phyloP scores from a whole-genome alignment of 1,284 basidiomycete genomes.

The Puccinia triticina region DNA sequence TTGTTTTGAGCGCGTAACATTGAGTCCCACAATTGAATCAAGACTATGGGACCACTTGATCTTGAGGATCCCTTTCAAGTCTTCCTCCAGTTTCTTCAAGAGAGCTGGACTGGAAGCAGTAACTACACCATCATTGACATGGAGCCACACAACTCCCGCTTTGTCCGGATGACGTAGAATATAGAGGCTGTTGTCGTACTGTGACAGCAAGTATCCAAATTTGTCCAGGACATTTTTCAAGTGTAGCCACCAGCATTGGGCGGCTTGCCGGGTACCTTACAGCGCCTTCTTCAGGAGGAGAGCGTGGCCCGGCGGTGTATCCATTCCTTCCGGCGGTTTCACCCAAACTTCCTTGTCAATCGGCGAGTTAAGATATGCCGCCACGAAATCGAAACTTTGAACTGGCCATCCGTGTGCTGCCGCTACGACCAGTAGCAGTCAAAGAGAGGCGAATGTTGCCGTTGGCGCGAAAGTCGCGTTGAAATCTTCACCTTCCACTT shows the following conservation, averaged over 20 bases:
- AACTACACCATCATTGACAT: constrained; percentile 27
- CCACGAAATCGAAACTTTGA: not conserved
- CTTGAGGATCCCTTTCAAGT: not conserved
- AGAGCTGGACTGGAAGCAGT: not conserved
- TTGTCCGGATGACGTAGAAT: not conserved
- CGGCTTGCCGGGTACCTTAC: constrained; percentile 20
- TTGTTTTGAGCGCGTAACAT: not conserved
- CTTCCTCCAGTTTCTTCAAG: not conserved
- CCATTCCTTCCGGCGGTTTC: not conserved
- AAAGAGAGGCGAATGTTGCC: not conserved
- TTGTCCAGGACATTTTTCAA: not conserved
- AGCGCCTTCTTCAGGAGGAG: not conserved
- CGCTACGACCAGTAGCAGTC: not conserved
- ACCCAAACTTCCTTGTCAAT: constrained; percentile 2
- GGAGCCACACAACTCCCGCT: not conserved
- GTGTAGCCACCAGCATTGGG: constrained; percentile 26
- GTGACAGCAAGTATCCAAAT: not conserved
- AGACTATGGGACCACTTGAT: not conserved
- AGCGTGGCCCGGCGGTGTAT: not conserved
- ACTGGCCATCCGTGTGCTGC: not conserved
- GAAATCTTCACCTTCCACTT: not conserved
- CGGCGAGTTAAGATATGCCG: not conserved
- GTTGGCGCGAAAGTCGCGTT: not conserved
- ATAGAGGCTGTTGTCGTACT: constrained; percentile 18
- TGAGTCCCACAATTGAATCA: not conserved